Conservation (phyloP, 352 stramenopile species). For the Pythium monospermum region DNA sequence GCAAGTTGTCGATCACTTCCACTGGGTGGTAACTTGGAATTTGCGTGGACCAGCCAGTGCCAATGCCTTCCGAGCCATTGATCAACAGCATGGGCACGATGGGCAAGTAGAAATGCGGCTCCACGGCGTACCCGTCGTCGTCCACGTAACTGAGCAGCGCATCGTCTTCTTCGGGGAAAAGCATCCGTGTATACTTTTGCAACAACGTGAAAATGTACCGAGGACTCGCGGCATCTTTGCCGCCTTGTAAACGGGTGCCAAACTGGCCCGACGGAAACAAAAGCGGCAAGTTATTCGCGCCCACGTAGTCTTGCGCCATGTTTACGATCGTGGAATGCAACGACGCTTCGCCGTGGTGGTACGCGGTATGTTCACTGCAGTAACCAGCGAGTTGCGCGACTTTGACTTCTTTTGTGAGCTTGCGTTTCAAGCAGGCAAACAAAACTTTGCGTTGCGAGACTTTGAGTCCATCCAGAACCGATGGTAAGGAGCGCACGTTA, state of each 20-base stretch:
- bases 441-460: constrained; percentile 97
- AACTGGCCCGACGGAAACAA: constrained; percentile 98
- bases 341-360: constrained; percentile 99
- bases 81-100: constrained; percentile 95
- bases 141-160: constrained; percentile 94
- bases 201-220: constrained; percentile 99
- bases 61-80: constrained; percentile 99
- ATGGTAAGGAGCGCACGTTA: constrained; percentile 95
- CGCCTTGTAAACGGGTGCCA: constrained; percentile 96
- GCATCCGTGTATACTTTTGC: constrained; percentile 91
- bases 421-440: constrained; percentile 98
- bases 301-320: constrained; percentile 99
- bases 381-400: constrained; percentile 99
- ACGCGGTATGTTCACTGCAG: constrained; percentile 95
- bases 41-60: constrained; percentile 96
- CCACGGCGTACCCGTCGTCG: constrained; percentile 97
- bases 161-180: constrained; percentile 99
- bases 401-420: constrained; percentile 99
- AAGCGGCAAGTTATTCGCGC: constrained; percentile 98
- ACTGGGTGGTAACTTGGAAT: constrained; percentile 95
- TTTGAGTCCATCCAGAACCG: constrained; percentile 97
- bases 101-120: constrained; percentile 97
- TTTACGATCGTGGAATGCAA: constrained; percentile 97
- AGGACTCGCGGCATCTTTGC: constrained; percentile 97
- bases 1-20: constrained; percentile 95